Percentiles rank a stretch among this genome's conserved stretches.
phyloP scores from a whole-genome alignment of 805 yeast species.

The Millerago galiae region DNA sequence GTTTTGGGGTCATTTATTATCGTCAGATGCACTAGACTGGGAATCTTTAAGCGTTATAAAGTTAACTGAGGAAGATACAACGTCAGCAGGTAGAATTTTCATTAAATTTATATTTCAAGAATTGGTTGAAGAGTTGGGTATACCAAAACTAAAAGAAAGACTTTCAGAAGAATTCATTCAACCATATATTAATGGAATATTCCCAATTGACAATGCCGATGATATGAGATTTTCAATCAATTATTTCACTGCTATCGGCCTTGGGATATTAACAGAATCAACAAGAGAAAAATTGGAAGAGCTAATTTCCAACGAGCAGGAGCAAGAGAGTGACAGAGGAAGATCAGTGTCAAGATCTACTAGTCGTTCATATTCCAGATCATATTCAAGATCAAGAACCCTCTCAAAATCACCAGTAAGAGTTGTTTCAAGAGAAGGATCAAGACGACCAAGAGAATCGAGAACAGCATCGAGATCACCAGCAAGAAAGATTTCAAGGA shows the following conservation, averaged over 20 bases:
- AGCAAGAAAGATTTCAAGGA: constrained; percentile 8
- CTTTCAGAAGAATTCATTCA: constrained; percentile 47
- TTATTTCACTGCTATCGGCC: constrained; percentile 86
- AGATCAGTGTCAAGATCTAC: constrained; percentile 19
- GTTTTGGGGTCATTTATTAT: constrained; percentile 79
- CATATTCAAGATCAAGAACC: constrained; percentile 22
- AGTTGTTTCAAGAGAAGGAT: background rate
- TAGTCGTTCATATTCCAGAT: constrained; percentile 10
- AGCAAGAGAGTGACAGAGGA: constrained; percentile 16
- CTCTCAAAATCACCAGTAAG: constrained; percentile 13
- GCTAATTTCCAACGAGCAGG: constrained; percentile 23
- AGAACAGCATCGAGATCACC: constrained; percentile 7
- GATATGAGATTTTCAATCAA: constrained; percentile 74
- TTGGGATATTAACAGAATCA: constrained; percentile 75
- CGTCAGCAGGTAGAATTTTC: constrained; percentile 74
- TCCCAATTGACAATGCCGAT: constrained; percentile 52
- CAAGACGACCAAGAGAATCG: background rate
- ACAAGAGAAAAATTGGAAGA: constrained; percentile 56
- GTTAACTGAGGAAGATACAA: constrained; percentile 66
- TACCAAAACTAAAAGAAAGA: constrained; percentile 40
- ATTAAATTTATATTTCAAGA: constrained; percentile 77
- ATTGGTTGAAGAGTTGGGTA: constrained; percentile 70
- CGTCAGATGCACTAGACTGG: constrained; percentile 64
- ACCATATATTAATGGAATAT: constrained; percentile 48
- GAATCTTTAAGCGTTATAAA: constrained; percentile 46